Conservation (phyloP, 805 yeast species). For the Lipomyces mesembrius region DNA sequence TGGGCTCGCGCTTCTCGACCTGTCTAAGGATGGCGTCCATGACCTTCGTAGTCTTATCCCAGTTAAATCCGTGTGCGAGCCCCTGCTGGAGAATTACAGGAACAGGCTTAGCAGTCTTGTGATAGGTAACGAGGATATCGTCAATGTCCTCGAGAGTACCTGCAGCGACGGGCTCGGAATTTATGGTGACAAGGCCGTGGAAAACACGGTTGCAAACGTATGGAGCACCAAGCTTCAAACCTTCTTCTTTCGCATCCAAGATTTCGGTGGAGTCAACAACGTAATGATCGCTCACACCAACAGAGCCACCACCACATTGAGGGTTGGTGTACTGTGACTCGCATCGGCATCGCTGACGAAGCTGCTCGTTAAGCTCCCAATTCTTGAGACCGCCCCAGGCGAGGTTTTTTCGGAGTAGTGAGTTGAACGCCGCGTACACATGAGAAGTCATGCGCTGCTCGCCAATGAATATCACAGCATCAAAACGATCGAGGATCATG, state of each 20-base stretch:
- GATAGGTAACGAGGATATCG: conserved; percentile 34
- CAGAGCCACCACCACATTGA: conserved; percentile 31
- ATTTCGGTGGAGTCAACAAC: conserved; percentile 37
- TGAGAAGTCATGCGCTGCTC: conserved; percentile 35
- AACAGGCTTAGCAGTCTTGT: conserved; percentile 37
- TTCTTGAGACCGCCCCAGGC: conserved; percentile 37
- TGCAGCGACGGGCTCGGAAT: conserved; percentile 33
- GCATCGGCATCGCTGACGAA: conserved; percentile 36
- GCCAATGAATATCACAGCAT: conserved; percentile 34
- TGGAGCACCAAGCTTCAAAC: conserved; percentile 29
- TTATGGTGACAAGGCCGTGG: conserved; percentile 30
- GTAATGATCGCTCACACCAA: conserved; percentile 34
- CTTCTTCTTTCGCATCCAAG: conserved; percentile 36
- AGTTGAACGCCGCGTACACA: conserved; percentile 35
- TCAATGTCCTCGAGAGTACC: conserved; percentile 33
- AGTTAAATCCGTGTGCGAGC: conserved; percentile 34
- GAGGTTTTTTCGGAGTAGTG: conserved; percentile 35
- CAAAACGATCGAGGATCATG: conserved; percentile 37
- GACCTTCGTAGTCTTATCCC: conserved; percentile 36
- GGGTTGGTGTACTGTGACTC: conserved; percentile 36
- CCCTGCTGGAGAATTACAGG: conserved; percentile 36
- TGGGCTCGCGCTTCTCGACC: conserved; percentile 34
- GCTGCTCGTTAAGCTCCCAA: conserved; percentile 37
- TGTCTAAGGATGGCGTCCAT: conserved; percentile 33
- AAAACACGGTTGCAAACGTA: conserved; percentile 37